Conservation (phyloP, 139 green algal species). For the Picocystis salinarum region DNA sequence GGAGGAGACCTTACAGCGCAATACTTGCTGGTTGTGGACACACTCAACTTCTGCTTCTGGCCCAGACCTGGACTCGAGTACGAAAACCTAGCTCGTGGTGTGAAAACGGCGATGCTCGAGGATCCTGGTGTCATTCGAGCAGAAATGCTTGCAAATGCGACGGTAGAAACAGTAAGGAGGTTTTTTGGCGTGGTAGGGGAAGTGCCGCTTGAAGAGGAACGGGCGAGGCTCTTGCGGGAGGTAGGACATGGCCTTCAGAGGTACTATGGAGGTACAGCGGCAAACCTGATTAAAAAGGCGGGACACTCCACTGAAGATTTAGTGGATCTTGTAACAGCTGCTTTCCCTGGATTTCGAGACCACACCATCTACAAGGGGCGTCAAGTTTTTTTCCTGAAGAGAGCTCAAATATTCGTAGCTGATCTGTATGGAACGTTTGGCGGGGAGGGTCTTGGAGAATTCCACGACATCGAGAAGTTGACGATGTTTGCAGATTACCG, state of each 20-base stretch:
- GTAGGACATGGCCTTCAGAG: slow-evolving; percentile 34
- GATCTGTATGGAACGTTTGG: slow-evolving; percentile 74
- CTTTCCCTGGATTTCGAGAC: slow-evolving; percentile 72
- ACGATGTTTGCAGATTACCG: slow-evolving; percentile 91
- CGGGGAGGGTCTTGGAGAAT: slow-evolving; percentile 42
- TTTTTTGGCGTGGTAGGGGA: slow-evolving; percentile 30
- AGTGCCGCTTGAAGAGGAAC: slow-evolving; percentile 62
- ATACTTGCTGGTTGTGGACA: slow-evolving; percentile 82
- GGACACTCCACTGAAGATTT: slow-evolving; percentile 35
- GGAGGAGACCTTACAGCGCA: slow-evolving; percentile 31
- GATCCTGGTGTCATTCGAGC: slow-evolving; percentile 1
- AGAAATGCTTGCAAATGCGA: slow-evolving; percentile 1
- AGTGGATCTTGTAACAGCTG: slow-evolving; percentile 36
- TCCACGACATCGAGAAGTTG: slow-evolving; percentile 56
- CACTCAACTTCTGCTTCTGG: slow-evolving; percentile 98
- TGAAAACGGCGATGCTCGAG: slow-evolving; percentile 23
- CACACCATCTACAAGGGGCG: slow-evolving; percentile 41
- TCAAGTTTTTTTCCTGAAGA: slow-evolving; percentile 85
- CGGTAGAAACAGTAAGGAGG: slow-evolving; percentile 8
- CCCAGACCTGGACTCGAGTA: slow-evolving; percentile 67
- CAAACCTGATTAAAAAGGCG: slow-evolving; percentile 42
- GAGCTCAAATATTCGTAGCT: slow-evolving; percentile 83
- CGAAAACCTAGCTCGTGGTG: slow-evolving; percentile 51
- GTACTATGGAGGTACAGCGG: slow-evolving; percentile 37
- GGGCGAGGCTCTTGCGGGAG: slow-evolving; percentile 60